phyloP scores from a whole-genome alignment of 2,329 filamentous ascomycete species.

The Neopestalotiopsis rosae region DNA sequence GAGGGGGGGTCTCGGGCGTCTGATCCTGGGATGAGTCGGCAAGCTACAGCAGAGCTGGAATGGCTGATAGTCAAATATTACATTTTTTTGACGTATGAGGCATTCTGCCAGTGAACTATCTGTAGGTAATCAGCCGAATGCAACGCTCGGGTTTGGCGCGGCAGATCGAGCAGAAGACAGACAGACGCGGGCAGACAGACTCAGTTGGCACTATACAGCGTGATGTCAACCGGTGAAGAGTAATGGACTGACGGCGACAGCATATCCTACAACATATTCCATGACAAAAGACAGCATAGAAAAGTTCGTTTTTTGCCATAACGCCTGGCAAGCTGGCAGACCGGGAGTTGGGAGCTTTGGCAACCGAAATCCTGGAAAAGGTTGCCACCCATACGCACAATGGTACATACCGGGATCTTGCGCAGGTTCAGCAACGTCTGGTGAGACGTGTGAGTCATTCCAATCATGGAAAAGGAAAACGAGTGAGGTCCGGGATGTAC shows the following conservation, averaged over 20 bases:
- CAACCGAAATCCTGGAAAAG: background rate
- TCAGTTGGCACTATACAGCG: background rate
- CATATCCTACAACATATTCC: background rate
- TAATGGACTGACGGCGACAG: background rate
- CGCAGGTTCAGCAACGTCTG: slow-evolving; percentile 7
- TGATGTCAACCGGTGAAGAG: background rate
- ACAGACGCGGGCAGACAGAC: background rate
- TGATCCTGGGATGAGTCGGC: slow-evolving; percentile 29
- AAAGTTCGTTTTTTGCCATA: background rate
- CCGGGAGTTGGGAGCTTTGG: background rate
- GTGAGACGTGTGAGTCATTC: slow-evolving; percentile 28
- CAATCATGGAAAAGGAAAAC: slow-evolving; percentile 19
- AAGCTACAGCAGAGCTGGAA: slow-evolving; percentile 1
- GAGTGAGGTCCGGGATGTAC: slow-evolving; percentile 10
- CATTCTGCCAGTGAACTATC: too few species aligned
- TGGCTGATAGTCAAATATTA: background rate
- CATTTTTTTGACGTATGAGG: background rate
- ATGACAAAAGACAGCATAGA: background rate
- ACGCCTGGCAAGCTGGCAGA: background rate
- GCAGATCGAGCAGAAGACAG: background rate
- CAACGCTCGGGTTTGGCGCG: background rate
- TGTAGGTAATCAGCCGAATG: background rate
- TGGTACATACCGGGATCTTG: slow-evolving; percentile 1
- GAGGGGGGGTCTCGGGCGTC: slow-evolving; percentile 21
- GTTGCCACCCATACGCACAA: background rate